Percentiles rank a stretch among this genome's conserved stretches.
Evolutionary conservation across 441 rosid species (phyloP).

Genomic region (Mallotus japonicus): DNA sequence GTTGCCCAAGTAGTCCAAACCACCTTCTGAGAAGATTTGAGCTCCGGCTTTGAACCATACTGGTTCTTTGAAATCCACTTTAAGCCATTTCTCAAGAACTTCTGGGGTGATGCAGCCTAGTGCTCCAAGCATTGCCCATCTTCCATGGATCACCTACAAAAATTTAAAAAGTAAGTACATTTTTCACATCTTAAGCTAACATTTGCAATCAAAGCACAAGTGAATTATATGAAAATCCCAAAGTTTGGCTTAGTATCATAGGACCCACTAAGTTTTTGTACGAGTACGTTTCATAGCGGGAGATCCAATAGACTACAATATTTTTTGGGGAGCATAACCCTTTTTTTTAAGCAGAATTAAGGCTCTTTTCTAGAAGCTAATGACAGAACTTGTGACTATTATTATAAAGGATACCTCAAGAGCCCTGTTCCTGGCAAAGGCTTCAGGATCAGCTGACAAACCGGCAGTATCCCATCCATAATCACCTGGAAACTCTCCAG

Average conservation of each 20-base stretch:
- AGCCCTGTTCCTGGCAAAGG: constrained; percentile 95
- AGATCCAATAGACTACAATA: neutral
- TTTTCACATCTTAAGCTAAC: neutral
- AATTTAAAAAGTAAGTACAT: neutral
- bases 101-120: constrained; percentile 94
- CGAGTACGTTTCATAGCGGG: too few relatives aligned
- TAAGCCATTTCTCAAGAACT: constrained; percentile 78
- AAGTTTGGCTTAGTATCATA: too few relatives aligned
- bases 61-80: constrained; percentile 86
- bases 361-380: neutral
- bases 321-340: neutral
- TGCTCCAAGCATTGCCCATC: constrained; percentile 98
- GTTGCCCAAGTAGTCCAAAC: constrained; percentile 92
- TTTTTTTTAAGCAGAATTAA: neutral
- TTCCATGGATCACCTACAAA: constrained; percentile 75
- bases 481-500: constrained; percentile 94
- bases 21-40: constrained; percentile 94
- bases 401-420: constrained; percentile 56
- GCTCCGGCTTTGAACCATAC: constrained; percentile 98
- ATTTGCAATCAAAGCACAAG: too few relatives aligned
- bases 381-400: neutral
- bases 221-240: too few relatives aligned
- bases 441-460: constrained; percentile 91
- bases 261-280: too few relatives aligned
- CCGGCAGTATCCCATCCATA: constrained; percentile 99